Evolutionary conservation across 2,329 filamentous ascomycete species (phyloP).

Genomic region (Harringtonia lauricola): DNA sequence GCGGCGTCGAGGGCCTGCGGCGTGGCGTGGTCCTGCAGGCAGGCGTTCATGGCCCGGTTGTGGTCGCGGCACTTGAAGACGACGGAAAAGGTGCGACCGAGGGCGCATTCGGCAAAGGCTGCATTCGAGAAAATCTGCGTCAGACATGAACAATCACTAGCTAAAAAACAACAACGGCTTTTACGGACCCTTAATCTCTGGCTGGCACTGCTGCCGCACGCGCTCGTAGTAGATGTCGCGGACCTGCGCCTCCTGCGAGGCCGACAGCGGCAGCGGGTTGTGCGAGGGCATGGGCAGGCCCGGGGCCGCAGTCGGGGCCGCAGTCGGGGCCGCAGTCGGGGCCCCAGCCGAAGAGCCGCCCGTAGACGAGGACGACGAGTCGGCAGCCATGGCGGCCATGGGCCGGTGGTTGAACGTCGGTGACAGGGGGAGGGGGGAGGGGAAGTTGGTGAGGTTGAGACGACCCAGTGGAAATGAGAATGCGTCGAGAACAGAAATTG

Average conservation of each 20-base stretch:
- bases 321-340: neutral
- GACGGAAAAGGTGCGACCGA: constrained; percentile 74
- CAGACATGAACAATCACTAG: neutral
- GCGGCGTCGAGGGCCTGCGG: constrained; percentile 78
- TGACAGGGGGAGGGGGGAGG: neutral
- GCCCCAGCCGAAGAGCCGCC: constrained; percentile 18
- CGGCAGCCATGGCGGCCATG: constrained; percentile 31
- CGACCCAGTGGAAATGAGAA: no score
- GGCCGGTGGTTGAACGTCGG: no score
- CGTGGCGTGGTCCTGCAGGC: constrained; percentile 82
- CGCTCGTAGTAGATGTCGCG: constrained; percentile 70
- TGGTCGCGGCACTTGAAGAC: constrained; percentile 75
- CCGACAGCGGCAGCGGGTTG: constrained; percentile 75
- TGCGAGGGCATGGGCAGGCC: constrained; percentile 57
- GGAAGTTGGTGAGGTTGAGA: neutral
- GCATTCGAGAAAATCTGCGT: neutral
- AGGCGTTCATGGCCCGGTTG: constrained; percentile 81
- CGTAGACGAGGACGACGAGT: constrained; percentile 18
- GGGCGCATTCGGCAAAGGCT: constrained; percentile 90
- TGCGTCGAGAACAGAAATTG: no score
- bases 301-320: constrained; percentile 14
- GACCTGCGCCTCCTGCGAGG: constrained; percentile 72
- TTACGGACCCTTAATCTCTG: constrained; percentile 61
- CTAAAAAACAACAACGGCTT: neutral
- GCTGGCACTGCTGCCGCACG: constrained; percentile 63